Evolutionary conservation across 1,284 basidiomycete genomes (phyloP).

Genomic region (Trichosporon sp.): DNA sequence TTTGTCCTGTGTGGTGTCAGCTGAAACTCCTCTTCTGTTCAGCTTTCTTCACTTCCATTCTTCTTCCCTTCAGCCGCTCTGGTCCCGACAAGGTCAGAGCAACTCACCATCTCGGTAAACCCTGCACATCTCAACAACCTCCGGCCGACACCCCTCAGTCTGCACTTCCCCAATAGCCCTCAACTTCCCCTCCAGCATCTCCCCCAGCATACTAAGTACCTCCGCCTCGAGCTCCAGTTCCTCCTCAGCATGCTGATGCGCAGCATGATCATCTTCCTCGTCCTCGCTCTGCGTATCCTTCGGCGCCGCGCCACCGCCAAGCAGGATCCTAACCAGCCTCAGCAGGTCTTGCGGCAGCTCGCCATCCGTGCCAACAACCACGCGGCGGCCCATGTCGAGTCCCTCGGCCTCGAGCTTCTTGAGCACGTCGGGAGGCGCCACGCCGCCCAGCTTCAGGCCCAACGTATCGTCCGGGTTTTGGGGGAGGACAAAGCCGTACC

Average conservation of each 20-base stretch:
- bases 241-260: conserved; percentile 52
- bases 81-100: neutral
- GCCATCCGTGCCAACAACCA: conserved; percentile 60
- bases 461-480: conserved; percentile 78
- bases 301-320: neutral
- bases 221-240: conserved; percentile 59
- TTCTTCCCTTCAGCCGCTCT: too few relatives aligned
- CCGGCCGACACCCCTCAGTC: conserved; percentile 25
- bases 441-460: conserved; percentile 64
- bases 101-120: conserved; percentile 34
- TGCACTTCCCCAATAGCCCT: conserved; percentile 50
- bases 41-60: too few relatives aligned
- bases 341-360: conserved; percentile 58
- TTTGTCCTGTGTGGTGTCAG: conserved; percentile 23
- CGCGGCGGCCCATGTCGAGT: conserved; percentile 48
- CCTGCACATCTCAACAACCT: conserved; percentile 28
- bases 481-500: conserved; percentile 74
- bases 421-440: conserved; percentile 11
- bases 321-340: conserved; percentile 50
- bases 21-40: neutral
- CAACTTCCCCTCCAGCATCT: conserved; percentile 60
- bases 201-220: conserved; percentile 53
- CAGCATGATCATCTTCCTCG: conserved; percentile 44
- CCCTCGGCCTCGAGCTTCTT: conserved; percentile 16
- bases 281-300: conserved; percentile 40